Evolutionary conservation across 129 eudicot species (phyloP).

Genomic region (Scalesia atractyloides): DNA sequence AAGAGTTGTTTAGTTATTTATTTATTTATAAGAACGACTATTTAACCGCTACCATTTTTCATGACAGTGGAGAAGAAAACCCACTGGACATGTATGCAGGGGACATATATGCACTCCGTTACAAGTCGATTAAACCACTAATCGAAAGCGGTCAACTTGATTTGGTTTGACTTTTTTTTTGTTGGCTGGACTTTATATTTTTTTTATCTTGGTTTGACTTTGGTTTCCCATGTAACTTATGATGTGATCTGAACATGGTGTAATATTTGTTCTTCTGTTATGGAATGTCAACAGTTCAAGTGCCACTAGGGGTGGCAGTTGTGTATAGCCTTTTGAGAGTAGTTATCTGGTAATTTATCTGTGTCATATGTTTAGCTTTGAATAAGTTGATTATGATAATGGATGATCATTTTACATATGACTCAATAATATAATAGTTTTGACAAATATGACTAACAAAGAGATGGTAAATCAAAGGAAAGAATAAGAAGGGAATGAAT

Average conservation of each 20-base stretch:
- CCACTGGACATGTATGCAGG: conserved; percentile 79
- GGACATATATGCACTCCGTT: conserved; percentile 87
- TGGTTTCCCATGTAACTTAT: neutral
- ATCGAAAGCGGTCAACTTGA: conserved; percentile 80
- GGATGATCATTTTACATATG: too few relatives aligned
- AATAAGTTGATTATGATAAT: too few relatives aligned
- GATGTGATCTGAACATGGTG: neutral
- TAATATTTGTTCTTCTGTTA: too few relatives aligned
- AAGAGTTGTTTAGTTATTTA: neutral
- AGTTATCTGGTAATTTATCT: too few relatives aligned
- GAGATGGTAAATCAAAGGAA: too few relatives aligned
- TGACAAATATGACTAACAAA: too few relatives aligned
- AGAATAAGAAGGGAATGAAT: too few relatives aligned
- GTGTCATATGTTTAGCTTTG: too few relatives aligned
- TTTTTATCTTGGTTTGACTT: conserved; percentile 51
- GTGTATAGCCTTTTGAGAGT: too few relatives aligned
- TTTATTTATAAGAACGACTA: neutral
- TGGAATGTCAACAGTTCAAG: too few relatives aligned
- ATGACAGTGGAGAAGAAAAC: conserved; percentile 72
- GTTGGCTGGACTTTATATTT: conserved; percentile 37
- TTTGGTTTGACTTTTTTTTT: conserved; percentile 58
- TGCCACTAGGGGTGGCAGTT: too few relatives aligned
- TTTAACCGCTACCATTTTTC: neutral
- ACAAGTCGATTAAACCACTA: conserved; percentile 80
- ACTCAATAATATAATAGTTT: too few relatives aligned